Percentiles rank a stretch among this genome's conserved stretches.
These are phyloP conservation scores for Arthromyces matolae DNA, from an alignment of 768 basidiomycete species.

Conservation along the genomic window DNA sequence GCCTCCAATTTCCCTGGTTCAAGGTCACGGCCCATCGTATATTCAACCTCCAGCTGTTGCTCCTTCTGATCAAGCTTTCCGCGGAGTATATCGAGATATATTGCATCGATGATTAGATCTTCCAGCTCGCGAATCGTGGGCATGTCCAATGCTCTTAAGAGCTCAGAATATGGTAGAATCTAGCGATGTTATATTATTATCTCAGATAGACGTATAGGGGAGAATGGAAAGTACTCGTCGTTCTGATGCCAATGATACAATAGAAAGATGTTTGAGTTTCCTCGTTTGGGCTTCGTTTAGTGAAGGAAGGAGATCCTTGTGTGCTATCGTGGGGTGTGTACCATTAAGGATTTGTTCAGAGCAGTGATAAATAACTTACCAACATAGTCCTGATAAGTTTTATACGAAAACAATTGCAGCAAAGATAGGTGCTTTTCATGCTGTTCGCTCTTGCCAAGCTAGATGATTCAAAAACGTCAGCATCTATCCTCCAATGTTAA, in stretches of 20 bases:
- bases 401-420: constrained; percentile 86
- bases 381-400: constrained; percentile 79
- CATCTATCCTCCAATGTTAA: too few species aligned
- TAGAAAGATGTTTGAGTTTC: constrained; percentile 91
- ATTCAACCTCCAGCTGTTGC: constrained; percentile 86
- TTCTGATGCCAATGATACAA: constrained; percentile 77
- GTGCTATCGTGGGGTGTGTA: constrained; percentile 38
- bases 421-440: constrained; percentile 59
- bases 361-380: constrained; percentile 39
- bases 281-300: constrained; percentile 69
- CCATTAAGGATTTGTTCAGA: background rate
- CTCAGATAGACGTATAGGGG: background rate
- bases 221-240: constrained; percentile 55
- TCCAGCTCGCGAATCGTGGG: constrained; percentile 84
- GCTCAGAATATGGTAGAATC: constrained; percentile 79
- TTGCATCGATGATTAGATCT: constrained; percentile 95
- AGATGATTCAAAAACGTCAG: background rate
- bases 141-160: constrained; percentile 71
- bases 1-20: constrained; percentile 64
- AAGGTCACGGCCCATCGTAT: constrained; percentile 91
- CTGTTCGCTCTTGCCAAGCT: constrained; percentile 70
- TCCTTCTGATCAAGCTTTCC: constrained; percentile 94
- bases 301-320: constrained; percentile 61
- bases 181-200: constrained; percentile 22
- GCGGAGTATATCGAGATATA: constrained; percentile 85